Evolutionary conservation across 768 basidiomycete species (phyloP), one percentile per base, ranked within the genome.

Genomic region (Sporobolomyces pararoseus): DNA sequence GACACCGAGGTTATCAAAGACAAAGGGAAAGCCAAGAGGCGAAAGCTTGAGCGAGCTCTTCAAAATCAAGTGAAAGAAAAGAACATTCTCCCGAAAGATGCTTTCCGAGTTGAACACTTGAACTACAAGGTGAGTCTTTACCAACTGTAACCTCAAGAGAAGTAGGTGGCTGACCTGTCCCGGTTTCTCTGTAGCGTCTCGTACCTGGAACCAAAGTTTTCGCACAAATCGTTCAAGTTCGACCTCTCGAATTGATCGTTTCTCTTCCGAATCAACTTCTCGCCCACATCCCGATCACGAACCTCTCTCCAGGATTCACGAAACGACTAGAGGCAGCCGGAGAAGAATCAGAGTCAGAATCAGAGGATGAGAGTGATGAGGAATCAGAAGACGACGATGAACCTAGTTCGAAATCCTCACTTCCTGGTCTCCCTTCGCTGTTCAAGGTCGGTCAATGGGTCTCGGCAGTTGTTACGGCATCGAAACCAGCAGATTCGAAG

Each of bases 241-340:
- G 91, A 70, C 90, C 94, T 16, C 86, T 99, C 42, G 89, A 91
- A 52, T 84, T 99, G 68, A 84, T 98, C 66, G 83, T 98, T 34
- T 97, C 95, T 23, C 83, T 99, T n/a, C 95, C 96, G 23, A 90
- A 94, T 76, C 94, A 97, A 80, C 86, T 99, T 46, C 85, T 90
- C 74, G 96, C 86, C 13, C 92, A 99, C 80, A 84, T 98, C 39
- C 94, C 95, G 29, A 91, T 99, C 72, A 98, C 94, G 47, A 88
- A 93, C 79, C 84, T 98, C 66, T 90, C 92, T 19, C 80, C 85
- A 37, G 87, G 89, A 76, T 83, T 92, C 67, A 97, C 92, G 12
- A 75, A 80, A 34, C 81, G 84, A 25, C 83, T 98, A 34, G 89
- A 90, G 77, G 83, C 84, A 72, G 86, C 83, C 59, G 82, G 81